Conservation (phyloP, 2,329 filamentous ascomycete species). For the Aschersonia sp. region DNA sequence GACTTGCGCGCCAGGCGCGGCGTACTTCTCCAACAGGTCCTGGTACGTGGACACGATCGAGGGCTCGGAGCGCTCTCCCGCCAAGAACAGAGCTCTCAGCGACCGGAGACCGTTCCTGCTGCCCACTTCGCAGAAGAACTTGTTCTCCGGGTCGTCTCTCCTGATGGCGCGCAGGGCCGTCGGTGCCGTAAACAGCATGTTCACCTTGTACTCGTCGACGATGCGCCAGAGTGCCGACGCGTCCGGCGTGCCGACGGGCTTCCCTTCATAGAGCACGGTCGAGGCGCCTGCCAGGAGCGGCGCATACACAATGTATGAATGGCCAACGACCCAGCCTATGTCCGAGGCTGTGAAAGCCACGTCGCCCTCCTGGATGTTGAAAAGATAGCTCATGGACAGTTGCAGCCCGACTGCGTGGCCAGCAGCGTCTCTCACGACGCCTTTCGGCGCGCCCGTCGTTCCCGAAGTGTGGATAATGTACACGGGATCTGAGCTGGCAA, state of each 20-base stretch:
- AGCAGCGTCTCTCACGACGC: slow-evolving; percentile 67
- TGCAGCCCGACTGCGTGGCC: slow-evolving; percentile 79
- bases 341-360: slow-evolving; percentile 64
- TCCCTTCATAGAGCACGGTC: slow-evolving; percentile 86
- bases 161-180: slow-evolving; percentile 78
- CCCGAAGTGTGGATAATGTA: slow-evolving; percentile 86
- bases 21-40: slow-evolving; percentile 51
- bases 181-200: slow-evolving; percentile 72
- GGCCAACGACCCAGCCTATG: slow-evolving; percentile 62
- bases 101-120: slow-evolving; percentile 54
- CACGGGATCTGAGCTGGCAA: slow-evolving; percentile 63
- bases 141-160: slow-evolving; percentile 67
- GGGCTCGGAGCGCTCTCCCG: slow-evolving; percentile 80
- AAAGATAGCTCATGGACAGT: slow-evolving; percentile 69
- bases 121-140: slow-evolving; percentile 47
- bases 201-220: slow-evolving; percentile 72
- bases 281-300: slow-evolving; percentile 75
- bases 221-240: slow-evolving; percentile 82
- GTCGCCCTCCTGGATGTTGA: slow-evolving; percentile 70
- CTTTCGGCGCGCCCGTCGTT: slow-evolving; percentile 72
- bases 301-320: slow-evolving; percentile 80
- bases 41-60: slow-evolving; percentile 74
- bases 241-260: slow-evolving; percentile 78
- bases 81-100: slow-evolving; percentile 66
- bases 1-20: slow-evolving; percentile 41